These are phyloP conservation scores for Dittrichia graveolens DNA, from an alignment of 129 eudicot genomes.

Conservation along the genomic window DNA sequence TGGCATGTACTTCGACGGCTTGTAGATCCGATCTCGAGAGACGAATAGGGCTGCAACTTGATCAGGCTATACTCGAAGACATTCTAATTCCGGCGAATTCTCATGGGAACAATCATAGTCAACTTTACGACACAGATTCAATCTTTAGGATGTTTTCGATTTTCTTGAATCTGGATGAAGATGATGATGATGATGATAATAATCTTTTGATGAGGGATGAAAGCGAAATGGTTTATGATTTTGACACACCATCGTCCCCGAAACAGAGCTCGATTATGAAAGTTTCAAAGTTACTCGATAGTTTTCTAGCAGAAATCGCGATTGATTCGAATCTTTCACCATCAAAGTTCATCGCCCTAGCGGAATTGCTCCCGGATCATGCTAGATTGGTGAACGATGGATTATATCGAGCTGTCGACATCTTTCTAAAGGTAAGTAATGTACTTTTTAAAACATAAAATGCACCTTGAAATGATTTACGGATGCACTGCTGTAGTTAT, in stretches of 20 bases:
- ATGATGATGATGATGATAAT: constrained; percentile 82
- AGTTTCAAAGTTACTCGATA: constrained; percentile 86
- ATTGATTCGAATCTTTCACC: constrained; percentile 66
- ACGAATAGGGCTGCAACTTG: constrained; percentile 87
- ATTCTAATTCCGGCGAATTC: constrained; percentile 74
- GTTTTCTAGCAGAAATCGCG: constrained; percentile 88
- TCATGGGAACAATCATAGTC: constrained; percentile 60
- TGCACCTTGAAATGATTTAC: background rate
- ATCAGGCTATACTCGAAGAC: constrained; percentile 96
- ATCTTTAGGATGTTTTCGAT: constrained; percentile 82
- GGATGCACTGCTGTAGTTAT: background rate
- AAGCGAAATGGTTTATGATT: constrained; percentile 74
- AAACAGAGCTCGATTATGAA: constrained; percentile 88
- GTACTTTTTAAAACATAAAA: background rate
- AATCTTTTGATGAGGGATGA: constrained; percentile 68
- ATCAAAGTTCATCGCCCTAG: constrained; percentile 69
- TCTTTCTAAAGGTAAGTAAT: constrained; percentile 77
- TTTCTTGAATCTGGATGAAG: constrained; percentile 92
- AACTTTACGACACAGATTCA: constrained; percentile 76
- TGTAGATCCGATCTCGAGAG: constrained; percentile 93
- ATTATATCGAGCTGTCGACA: constrained; percentile 88
- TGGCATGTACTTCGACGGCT: constrained; percentile 69
- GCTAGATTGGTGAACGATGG: constrained; percentile 87
- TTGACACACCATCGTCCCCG: constrained; percentile 88
- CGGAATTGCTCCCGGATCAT: constrained; percentile 92